Conservation (phyloP, 306 rosid genomes). For the Dicorynia guianensis region DNA sequence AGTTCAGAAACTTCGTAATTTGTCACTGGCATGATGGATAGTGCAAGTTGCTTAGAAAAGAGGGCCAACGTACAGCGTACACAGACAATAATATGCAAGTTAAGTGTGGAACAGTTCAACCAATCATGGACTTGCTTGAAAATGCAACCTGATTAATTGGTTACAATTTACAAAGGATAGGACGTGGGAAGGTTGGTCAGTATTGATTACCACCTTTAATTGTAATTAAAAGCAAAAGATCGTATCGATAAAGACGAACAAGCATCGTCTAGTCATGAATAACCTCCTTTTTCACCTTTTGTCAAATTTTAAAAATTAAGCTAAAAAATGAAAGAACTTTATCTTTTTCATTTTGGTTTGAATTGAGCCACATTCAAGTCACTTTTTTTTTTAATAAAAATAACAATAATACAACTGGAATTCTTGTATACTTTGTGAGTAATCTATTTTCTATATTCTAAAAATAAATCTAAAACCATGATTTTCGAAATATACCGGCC, state of each 20-base stretch:
- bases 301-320: no score
- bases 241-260: background rate
- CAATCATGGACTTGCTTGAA: background rate
- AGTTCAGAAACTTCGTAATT: background rate
- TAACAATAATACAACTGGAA: no score
- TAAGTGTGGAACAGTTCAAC: slow-evolving; percentile 32
- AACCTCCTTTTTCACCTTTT: background rate
- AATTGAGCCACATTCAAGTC: no score
- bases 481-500: slow-evolving; percentile 20
- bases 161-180: background rate
- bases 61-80: background rate
- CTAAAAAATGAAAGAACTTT: no score
- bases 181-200: background rate
- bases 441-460: background rate
- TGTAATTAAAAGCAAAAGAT: background rate
- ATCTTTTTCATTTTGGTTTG: no score
- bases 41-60: slow-evolving; percentile 41
- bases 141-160: background rate
- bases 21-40: background rate
- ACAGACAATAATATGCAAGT: slow-evolving; percentile 29
- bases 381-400: no score
- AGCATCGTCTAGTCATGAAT: background rate
- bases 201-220: background rate
- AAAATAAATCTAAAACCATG: background rate
- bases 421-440: no score